phyloP scores from a whole-genome alignment of 192 early-diverging fungal species.

The Entrophospora sp. region DNA sequence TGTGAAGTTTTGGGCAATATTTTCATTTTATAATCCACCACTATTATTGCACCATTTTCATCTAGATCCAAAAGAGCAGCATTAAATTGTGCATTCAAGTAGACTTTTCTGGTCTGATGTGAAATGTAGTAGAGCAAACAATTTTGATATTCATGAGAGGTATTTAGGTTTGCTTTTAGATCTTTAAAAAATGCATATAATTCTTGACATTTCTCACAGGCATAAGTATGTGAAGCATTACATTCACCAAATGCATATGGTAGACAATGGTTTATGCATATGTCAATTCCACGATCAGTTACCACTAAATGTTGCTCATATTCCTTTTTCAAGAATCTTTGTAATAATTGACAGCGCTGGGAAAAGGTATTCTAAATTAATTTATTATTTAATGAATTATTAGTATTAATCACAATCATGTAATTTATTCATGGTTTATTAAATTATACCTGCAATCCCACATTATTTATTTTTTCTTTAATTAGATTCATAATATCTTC shows the following conservation, averaged over 20 bases:
- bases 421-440: neutral
- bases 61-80: neutral
- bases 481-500: neutral
- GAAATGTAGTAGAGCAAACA: neutral
- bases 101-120: neutral
- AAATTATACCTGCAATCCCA: neutral
- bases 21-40: constrained; percentile 1
- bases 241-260: neutral
- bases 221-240: neutral
- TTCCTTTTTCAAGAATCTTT: neutral
- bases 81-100: neutral
- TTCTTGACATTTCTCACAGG: neutral
- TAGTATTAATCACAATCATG: neutral
- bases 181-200: neutral
- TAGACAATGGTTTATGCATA: neutral
- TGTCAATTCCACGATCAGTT: neutral
- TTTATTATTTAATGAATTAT: neutral
- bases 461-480: neutral
- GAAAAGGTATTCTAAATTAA: neutral
- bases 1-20: neutral
- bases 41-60: neutral
- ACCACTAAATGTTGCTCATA: neutral
- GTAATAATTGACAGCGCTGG: neutral
- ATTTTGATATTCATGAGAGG: neutral
- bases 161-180: neutral